phyloP scores from a whole-genome alignment of 1,284 basidiomycete species.

The Porogramme epimiltina region DNA sequence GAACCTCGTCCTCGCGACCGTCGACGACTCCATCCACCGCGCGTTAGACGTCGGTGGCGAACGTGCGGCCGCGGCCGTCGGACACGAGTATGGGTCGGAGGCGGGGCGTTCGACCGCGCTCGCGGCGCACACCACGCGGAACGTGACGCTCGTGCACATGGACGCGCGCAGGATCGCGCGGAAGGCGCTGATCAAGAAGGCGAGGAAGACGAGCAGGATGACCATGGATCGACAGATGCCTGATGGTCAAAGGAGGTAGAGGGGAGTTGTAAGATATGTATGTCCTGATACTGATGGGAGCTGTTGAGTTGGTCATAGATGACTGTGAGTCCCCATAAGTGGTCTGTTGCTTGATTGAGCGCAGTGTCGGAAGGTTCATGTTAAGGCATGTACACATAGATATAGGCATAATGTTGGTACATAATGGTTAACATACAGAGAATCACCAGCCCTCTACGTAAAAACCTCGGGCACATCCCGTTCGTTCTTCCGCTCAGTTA shows the following conservation, averaged over 20 bases:
- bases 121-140: slow-evolving; percentile 64
- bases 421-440: too few relatives aligned
- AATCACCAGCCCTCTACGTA: too few relatives aligned
- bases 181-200: slow-evolving; percentile 64
- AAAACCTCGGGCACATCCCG: too few relatives aligned
- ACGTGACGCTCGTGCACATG: slow-evolving; percentile 77
- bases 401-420: too few relatives aligned
- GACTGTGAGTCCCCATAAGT: too few relatives aligned
- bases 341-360: too few relatives aligned
- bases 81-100: slow-evolving; percentile 70
- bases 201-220: slow-evolving; percentile 40
- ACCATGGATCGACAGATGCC: slow-evolving; percentile 14
- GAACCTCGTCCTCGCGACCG: slow-evolving; percentile 71
- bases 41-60: slow-evolving; percentile 61
- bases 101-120: slow-evolving; percentile 57
- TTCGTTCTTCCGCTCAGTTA: too few relatives aligned
- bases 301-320: too few relatives aligned
- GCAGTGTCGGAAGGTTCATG: too few relatives aligned
- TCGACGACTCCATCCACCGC: slow-evolving; percentile 66
- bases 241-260: not conserved
- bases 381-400: too few relatives aligned
- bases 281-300: too few relatives aligned
- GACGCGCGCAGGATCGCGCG: slow-evolving; percentile 75
- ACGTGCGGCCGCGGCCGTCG: slow-evolving; percentile 58
- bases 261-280: too few relatives aligned